Conservation (phyloP, 169 alveolate genomes). For the Plasmodium cynomolgi region DNA sequence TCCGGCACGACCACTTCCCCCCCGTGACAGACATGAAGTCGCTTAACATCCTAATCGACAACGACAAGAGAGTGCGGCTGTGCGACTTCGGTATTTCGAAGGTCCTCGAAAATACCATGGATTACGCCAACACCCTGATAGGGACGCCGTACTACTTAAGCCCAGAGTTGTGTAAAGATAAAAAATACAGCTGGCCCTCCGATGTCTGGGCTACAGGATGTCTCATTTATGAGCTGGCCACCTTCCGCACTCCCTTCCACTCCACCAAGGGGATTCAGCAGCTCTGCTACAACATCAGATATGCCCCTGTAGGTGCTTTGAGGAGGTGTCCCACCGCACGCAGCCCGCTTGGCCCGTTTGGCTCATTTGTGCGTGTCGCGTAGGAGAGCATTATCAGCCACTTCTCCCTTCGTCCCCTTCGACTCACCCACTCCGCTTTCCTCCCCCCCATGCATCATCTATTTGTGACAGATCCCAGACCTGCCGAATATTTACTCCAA, state of each 20-base stretch:
- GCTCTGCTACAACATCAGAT: slow-evolving; percentile 84
- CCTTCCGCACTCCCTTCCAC: slow-evolving; percentile 89
- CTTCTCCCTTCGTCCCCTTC: not conserved
- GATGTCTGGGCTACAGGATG: slow-evolving; percentile 99
- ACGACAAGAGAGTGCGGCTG: slow-evolving; percentile 89
- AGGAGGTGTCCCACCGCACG: not conserved
- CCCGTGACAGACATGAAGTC: slow-evolving; percentile 87
- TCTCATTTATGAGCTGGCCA: slow-evolving; percentile 86
- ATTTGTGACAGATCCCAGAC: slow-evolving; percentile 79
- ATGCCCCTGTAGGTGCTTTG: slow-evolving; percentile 78
- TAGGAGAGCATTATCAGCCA: not conserved
- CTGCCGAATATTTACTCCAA: slow-evolving; percentile 80
- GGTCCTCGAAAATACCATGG: slow-evolving; percentile 93
- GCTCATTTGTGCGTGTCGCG: not conserved
- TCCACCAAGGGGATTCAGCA: slow-evolving; percentile 87
- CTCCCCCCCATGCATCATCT: not conserved
- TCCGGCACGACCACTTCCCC: not conserved
- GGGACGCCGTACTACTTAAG: slow-evolving; percentile 99
- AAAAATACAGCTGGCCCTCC: slow-evolving; percentile 97
- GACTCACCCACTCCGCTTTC: not conserved
- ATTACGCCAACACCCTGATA: slow-evolving; percentile 96
- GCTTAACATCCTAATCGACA: slow-evolving; percentile 91
- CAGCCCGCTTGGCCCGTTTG: not conserved
- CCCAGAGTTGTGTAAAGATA: slow-evolving; percentile 97
- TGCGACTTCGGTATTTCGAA: slow-evolving; percentile 96